Evolutionary conservation across 176 grass and related monocot genomes (phyloP).

Genomic region (Musa schizocarpa): DNA sequence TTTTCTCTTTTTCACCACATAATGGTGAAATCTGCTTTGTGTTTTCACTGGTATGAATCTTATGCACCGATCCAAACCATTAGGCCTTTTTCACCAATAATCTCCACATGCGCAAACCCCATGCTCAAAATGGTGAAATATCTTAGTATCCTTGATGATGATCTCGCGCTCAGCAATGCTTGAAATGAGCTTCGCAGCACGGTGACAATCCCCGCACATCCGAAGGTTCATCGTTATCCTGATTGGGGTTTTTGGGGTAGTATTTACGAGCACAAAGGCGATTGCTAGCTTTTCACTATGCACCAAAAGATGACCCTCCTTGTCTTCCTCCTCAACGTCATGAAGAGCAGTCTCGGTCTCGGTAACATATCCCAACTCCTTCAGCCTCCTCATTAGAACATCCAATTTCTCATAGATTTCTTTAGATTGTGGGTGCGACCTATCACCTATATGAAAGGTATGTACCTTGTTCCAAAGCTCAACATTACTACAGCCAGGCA

Average conservation of each 20-base stretch:
- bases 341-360: slow-evolving; percentile 52
- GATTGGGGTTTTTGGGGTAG: slow-evolving; percentile 33
- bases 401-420: slow-evolving; percentile 62
- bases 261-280: slow-evolving; percentile 59
- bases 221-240: slow-evolving; percentile 72
- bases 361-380: slow-evolving; percentile 57
- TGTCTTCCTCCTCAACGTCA: slow-evolving; percentile 89
- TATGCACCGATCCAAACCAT: background rate
- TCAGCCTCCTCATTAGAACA: slow-evolving; percentile 49
- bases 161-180: slow-evolving; percentile 45
- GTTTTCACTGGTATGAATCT: background rate
- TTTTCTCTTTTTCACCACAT: background rate
- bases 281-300: slow-evolving; percentile 77
- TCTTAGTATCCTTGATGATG: slow-evolving; percentile 60
- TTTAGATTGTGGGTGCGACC: slow-evolving; percentile 53
- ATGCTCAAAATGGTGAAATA: slow-evolving; percentile 55
- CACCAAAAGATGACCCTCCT: slow-evolving; percentile 56
- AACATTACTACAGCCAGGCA: slow-evolving; percentile 61
- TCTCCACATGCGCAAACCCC: slow-evolving; percentile 57
- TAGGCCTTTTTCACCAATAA: slow-evolving; percentile 41
- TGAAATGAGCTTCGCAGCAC: slow-evolving; percentile 54
- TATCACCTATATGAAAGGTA: slow-evolving; percentile 63
- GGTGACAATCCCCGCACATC: slow-evolving; percentile 65
- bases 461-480: slow-evolving; percentile 46
- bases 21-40: background rate